These are phyloP conservation scores for Apiotrichum laibachii DNA, from an alignment of 1,284 basidiomycete genomes.

Conservation along the genomic window DNA sequence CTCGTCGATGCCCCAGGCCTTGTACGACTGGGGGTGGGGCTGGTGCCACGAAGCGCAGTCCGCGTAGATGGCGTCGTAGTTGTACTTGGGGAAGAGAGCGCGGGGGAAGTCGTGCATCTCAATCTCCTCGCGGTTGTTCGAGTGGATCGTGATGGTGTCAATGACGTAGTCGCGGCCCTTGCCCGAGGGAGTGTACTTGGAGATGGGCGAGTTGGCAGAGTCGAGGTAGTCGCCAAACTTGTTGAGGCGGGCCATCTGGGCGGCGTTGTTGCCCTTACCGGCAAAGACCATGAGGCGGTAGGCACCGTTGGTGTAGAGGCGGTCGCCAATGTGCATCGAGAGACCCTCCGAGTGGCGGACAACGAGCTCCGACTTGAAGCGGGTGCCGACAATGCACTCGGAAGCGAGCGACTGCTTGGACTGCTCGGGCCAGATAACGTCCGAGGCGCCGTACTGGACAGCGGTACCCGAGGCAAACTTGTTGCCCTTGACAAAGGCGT, in stretches of 20 bases:
- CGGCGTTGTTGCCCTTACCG: slow-evolving; percentile 24
- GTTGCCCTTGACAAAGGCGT: slow-evolving; percentile 19
- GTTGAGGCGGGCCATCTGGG: slow-evolving; percentile 18
- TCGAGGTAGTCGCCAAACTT: slow-evolving; percentile 22
- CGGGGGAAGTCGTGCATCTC: slow-evolving; percentile 24
- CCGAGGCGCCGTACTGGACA: slow-evolving; percentile 16
- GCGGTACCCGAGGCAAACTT: slow-evolving; percentile 23
- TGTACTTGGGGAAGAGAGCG: slow-evolving; percentile 17
- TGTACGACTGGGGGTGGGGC: slow-evolving; percentile 21
- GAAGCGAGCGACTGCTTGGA: slow-evolving; percentile 15
- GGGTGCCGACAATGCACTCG: slow-evolving; percentile 18
- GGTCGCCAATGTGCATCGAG: slow-evolving; percentile 28
- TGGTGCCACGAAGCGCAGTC: slow-evolving; percentile 21
- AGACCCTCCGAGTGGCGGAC: slow-evolving; percentile 20
- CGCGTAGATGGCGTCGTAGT: slow-evolving; percentile 23
- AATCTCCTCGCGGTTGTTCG: slow-evolving; percentile 22
- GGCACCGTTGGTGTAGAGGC: slow-evolving; percentile 27
- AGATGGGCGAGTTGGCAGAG: slow-evolving; percentile 17
- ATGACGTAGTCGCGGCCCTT: slow-evolving; percentile 15
- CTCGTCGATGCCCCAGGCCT: slow-evolving; percentile 32
- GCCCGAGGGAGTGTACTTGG: slow-evolving; percentile 13
- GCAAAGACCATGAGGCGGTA: slow-evolving; percentile 38
- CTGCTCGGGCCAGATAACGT: slow-evolving; percentile 10
- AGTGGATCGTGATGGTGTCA: slow-evolving; percentile 31
- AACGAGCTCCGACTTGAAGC: slow-evolving; percentile 18